Conservation (phyloP, 208 protist genomes). For the Trypanosoma lewisi region DNA sequence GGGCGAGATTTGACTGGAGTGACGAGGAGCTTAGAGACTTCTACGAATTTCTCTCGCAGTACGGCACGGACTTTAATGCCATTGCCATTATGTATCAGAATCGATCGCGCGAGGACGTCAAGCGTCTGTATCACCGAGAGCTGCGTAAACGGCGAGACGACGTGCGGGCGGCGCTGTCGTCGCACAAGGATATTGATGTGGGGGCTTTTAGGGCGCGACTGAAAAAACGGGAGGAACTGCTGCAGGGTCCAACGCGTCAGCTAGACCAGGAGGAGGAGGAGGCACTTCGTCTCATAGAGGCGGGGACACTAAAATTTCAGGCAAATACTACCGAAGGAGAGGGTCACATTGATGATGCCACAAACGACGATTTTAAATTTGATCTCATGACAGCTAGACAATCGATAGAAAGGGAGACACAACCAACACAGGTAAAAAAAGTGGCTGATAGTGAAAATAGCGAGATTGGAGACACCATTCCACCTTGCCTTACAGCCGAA, state of each 20-base stretch:
- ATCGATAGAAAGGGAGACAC: neutral
- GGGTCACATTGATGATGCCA: neutral
- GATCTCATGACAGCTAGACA: neutral
- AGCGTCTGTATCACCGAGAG: constrained; percentile 82
- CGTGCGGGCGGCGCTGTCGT: constrained; percentile 52
- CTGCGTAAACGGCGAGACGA: constrained; percentile 49
- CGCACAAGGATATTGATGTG: constrained; percentile 63
- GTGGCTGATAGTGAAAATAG: neutral
- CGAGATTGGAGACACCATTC: neutral
- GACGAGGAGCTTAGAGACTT: constrained; percentile 74
- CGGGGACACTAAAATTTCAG: constrained; percentile 3
- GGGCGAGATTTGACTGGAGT: constrained; percentile 56
- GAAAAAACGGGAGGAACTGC: constrained; percentile 35
- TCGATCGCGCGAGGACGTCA: constrained; percentile 67
- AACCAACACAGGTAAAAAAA: neutral
- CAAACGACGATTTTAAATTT: constrained; percentile 18
- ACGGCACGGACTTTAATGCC: constrained; percentile 87
- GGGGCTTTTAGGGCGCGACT: constrained; percentile 51
- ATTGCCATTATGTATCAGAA: constrained; percentile 76
- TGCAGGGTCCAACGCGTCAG: constrained; percentile 31
- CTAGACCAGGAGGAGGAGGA: constrained; percentile 67
- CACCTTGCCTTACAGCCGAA: neutral
- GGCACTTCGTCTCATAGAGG: constrained; percentile 42
- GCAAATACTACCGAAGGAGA: neutral
- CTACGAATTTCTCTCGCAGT: constrained; percentile 83